Base-by-base conservation (phyloP, 768 basidiomycete species). In the Podaxis sp. region DNA sequence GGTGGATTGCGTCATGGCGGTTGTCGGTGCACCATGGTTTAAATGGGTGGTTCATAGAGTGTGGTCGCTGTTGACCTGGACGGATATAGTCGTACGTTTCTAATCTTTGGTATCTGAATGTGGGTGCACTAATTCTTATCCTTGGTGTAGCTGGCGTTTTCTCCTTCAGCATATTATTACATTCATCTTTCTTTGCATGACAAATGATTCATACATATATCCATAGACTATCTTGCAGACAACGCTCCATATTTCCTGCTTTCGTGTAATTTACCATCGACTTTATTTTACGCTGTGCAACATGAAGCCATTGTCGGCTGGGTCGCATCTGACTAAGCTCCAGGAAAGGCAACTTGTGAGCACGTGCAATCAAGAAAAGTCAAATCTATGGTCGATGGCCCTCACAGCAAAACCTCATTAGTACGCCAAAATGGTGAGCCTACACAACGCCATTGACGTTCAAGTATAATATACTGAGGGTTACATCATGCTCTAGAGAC, bases 401-500 rank as follows among this genome's bases (percentile, higher is more conserved):
- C 40, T 42, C 48, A 30, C 17, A 30, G 11, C 40, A 40, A 52
- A 53, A 38, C 48, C 44, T 24, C 42, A 49, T 57, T 40, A 57
- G n/a, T 11, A 40, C 46, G 12, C 15, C 38, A 56, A 39, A 56
- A 63, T 63, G 61, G 61, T 63, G 44, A 53, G 61, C 13, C 19
- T 4, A 17, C 36, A 6, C n/a, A 15, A 22, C 36, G 36, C 24
- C 9, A 38, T 28, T n/a, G 36, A 22, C 17, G 12, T 58, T 30
- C 39, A 3, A 26, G 4, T 8, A 17, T 28, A 7, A 7, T n/a
- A 42, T 15, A 19, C 19, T 42, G 15, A 53, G 26, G 9, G 3
- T 8, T 4, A n/a, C 42, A 4, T 17, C 19, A 40, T n/a, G 7
- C 9, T 19, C 22, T 64, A 90, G 89, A 82, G 89, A 72, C 89